phyloP scores from a whole-genome alignment of 225 moss, liverwort and hornwort genomes.

The Bryoerythrophyllum caledonicum region DNA sequence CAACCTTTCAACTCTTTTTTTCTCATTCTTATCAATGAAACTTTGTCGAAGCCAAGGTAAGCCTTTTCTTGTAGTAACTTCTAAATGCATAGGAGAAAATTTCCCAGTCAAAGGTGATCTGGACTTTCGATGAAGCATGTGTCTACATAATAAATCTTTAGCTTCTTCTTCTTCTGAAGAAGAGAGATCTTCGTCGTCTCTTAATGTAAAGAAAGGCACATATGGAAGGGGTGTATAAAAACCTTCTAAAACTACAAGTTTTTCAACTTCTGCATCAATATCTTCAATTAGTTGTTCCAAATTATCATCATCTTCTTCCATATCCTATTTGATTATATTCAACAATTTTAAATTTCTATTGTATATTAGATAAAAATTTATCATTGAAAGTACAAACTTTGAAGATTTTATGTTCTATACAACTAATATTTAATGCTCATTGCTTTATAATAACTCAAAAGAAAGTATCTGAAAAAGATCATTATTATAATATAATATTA shows the following conservation, averaged over 20 bases:
- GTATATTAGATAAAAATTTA: neutral
- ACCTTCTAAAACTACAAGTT: conserved; percentile 56
- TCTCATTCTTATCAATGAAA: conserved; percentile 44
- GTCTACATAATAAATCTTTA: conserved; percentile 27
- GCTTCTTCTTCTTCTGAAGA: conserved; percentile 34
- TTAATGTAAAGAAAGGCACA: conserved; percentile 34
- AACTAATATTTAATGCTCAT: neutral
- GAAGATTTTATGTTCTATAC: neutral
- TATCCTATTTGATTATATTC: conserved; percentile 9
- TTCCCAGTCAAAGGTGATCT: conserved; percentile 37
- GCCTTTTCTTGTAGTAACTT: conserved; percentile 2
- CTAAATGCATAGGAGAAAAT: conserved; percentile 31
- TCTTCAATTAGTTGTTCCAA: conserved; percentile 75
- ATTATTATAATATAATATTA: neutral
- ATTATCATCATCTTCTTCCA: conserved; percentile 36
- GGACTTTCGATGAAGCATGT: conserved; percentile 48
- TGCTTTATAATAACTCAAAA: neutral
- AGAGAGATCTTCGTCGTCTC: conserved; percentile 50
- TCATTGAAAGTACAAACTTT: neutral
- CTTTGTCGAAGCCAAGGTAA: conserved; percentile 49
- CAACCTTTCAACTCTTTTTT: conserved; percentile 28
- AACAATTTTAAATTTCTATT: fast-evolving
- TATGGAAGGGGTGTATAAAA: conserved; percentile 59
- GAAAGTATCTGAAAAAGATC: neutral
- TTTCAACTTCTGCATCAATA: conserved; percentile 82